phyloP scores from a whole-genome alignment of 345 rosid genomes.

The Syzygium grande region DNA sequence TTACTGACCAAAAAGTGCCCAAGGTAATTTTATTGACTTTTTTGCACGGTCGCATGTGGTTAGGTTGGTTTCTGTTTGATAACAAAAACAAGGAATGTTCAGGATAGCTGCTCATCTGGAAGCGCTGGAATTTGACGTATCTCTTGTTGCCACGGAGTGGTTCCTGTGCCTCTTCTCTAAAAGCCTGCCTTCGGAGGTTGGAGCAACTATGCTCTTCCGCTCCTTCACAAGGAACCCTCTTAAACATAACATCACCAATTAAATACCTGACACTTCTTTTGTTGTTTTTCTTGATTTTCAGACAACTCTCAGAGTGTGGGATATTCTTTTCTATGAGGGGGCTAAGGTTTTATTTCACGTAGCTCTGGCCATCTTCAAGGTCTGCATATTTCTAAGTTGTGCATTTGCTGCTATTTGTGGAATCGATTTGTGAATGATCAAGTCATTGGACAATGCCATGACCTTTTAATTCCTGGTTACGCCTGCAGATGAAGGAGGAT shows the following conservation, averaged over 20 bases:
- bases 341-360: constrained; percentile 95
- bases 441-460: neutral
- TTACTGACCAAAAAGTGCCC: constrained; percentile 83
- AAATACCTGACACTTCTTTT: neutral
- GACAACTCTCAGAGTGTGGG: constrained; percentile 99
- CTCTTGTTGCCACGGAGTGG: constrained; percentile 99
- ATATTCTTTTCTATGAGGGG: constrained; percentile 95
- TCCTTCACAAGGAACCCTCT: neutral
- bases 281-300: constrained; percentile 9
- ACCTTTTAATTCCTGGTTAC: neutral
- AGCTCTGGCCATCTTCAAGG: constrained; percentile 98
- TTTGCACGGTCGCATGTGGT: neutral
- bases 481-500: constrained; percentile 86
- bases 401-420: neutral
- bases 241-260: neutral
- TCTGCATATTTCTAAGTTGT: constrained; percentile 9
- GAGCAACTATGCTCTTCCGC: neutral
- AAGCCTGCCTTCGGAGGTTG: constrained; percentile 98
- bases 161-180: constrained; percentile 97
- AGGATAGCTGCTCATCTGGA: constrained; percentile 94
- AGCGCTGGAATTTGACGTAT: constrained; percentile 83
- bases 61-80: neutral
- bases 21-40: constrained; percentile 27
- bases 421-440: neutral
- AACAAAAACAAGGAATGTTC: constrained; percentile 10